Conservation (phyloP, 106 monocot species). For the Iris macrosiphon region DNA sequence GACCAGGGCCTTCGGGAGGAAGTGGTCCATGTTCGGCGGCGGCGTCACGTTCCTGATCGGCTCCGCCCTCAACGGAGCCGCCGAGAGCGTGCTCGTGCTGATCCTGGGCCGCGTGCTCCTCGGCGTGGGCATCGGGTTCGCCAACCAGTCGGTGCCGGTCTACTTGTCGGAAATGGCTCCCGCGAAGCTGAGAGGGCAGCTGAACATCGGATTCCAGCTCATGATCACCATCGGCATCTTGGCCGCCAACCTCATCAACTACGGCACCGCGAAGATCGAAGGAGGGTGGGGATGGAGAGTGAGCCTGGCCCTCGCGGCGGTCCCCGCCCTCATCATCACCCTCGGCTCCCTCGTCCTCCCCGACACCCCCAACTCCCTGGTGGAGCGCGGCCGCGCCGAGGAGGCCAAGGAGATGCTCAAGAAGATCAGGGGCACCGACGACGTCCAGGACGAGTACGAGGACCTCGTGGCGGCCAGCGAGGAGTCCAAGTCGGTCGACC, state of each 20-base stretch:
- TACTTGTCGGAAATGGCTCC: not conserved
- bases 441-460: constrained; percentile 17
- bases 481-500: constrained; percentile 10
- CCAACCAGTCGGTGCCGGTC: not conserved
- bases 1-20: not conserved
- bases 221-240: constrained; percentile 8
- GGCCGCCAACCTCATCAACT: constrained; percentile 4
- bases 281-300: constrained; percentile 1
- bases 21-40: not conserved
- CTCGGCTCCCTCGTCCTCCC: not conserved
- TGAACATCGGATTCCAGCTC: constrained; percentile 8
- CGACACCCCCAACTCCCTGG: not conserved
- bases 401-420: constrained; percentile 31
- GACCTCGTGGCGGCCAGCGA: constrained; percentile 12
- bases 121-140: not conserved
- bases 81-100: not conserved
- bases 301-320: not conserved
- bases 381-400: constrained; percentile 5
- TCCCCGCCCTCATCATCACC: constrained; percentile 2
- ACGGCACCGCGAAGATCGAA: not conserved
- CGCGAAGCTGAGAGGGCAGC: not conserved
- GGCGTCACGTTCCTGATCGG: constrained; percentile 1
- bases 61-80: not conserved
- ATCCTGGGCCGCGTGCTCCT: not conserved
- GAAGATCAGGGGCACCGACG: constrained; percentile 20